Conservation (phyloP, 1,284 basidiomycete species). For the Tilletia caries region DNA sequence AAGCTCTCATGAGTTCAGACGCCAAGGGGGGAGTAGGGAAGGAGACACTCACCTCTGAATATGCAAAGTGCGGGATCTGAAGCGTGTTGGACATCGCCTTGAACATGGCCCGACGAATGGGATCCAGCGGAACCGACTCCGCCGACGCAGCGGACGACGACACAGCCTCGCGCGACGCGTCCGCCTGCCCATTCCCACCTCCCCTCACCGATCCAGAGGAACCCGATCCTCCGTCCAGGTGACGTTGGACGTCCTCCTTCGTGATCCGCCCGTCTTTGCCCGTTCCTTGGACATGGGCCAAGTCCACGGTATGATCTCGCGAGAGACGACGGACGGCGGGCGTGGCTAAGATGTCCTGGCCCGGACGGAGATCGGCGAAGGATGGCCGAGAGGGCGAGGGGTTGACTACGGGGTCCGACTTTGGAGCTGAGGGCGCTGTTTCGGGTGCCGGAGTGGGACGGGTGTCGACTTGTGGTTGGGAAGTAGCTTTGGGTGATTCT, state of each 20-base stretch:
- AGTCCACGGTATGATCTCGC: conserved; percentile 63
- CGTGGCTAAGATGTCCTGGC: conserved; percentile 58
- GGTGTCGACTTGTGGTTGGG: not conserved
- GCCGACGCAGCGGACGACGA: not conserved
- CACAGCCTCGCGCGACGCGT: not conserved
- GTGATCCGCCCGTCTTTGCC: conserved; percentile 74
- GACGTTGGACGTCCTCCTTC: conserved; percentile 64
- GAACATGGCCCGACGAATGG: conserved; percentile 53
- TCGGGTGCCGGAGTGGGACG: not conserved
- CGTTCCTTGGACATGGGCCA: conserved; percentile 65
- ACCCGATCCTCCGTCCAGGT: too few relatives aligned
- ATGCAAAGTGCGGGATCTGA: conserved; percentile 73
- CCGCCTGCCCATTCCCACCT: too few relatives aligned
- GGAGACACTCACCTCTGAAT: conserved; percentile 29
- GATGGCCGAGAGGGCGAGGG: conserved; percentile 1
- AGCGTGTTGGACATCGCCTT: conserved; percentile 49
- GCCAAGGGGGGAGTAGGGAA: conserved; percentile 63
- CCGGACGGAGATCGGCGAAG: conserved; percentile 9
- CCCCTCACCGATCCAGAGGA: too few relatives aligned
- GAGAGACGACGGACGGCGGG: conserved; percentile 77
- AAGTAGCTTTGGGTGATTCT: not conserved
- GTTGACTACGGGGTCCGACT: not conserved
- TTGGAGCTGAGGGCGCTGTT: not conserved
- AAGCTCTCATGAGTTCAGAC: not conserved
- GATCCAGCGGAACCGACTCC: conserved; percentile 30